These are phyloP conservation scores for Cercospora beticola DNA, from an alignment of 2,329 filamentous ascomycete species.

Conservation along the genomic window DNA sequence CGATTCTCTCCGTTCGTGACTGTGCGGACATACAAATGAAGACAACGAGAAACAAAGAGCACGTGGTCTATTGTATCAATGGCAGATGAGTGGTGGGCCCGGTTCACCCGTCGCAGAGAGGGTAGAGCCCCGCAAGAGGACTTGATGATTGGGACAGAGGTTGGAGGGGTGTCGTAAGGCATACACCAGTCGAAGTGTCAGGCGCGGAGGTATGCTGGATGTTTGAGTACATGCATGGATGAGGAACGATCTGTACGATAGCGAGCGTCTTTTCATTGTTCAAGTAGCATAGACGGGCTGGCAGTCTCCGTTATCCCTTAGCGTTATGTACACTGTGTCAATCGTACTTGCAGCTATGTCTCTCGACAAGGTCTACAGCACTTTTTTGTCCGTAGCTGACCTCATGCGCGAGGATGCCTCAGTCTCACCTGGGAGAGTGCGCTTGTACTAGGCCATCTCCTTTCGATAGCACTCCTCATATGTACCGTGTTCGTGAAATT, in stretches of 20 bases:
- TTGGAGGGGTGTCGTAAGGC: neutral
- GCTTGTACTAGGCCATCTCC: neutral
- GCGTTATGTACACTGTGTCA: neutral
- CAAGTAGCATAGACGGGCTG: neutral
- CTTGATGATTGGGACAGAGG: neutral
- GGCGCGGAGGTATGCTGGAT: neutral
- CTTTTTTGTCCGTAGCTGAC: too few relatives aligned
- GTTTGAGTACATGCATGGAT: neutral
- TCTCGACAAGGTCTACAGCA: too few relatives aligned
- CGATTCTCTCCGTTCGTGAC: conserved; percentile 7
- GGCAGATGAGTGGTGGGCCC: neutral
- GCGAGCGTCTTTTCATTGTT: neutral
- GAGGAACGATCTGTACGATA: neutral
- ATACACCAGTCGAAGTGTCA: neutral
- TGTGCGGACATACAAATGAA: conserved; percentile 4
- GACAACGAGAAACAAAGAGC: neutral
- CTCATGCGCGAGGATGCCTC: too few relatives aligned
- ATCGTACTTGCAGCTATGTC: too few relatives aligned
- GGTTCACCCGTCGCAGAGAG: neutral
- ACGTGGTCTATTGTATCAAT: neutral
- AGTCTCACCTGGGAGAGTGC: neutral
- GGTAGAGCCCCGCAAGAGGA: neutral
- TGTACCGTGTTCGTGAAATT: neutral
- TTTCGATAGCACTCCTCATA: neutral
- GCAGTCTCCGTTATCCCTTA: neutral